phyloP scores from a whole-genome alignment of 495 filamentous ascomycete species.

The Thermothielavioides terrestris region DNA sequence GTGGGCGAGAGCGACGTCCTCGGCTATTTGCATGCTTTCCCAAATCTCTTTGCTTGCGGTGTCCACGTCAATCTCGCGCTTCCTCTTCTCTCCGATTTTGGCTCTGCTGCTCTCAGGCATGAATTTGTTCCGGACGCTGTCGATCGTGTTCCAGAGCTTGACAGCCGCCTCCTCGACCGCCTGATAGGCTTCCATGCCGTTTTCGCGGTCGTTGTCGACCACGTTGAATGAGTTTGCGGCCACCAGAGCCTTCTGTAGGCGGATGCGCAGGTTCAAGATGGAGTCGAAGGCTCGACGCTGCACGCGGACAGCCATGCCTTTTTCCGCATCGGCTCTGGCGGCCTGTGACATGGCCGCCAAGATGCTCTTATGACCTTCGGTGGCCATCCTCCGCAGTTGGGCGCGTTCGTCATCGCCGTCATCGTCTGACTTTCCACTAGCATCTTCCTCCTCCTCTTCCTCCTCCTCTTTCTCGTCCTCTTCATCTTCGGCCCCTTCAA shows the following conservation, averaged over 20 bases:
- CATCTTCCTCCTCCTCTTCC: conserved; percentile 30
- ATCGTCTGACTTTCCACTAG: conserved; percentile 22
- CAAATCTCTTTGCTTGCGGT: conserved; percentile 56
- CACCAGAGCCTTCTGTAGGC: conserved; percentile 80
- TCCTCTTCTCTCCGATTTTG: conserved; percentile 46
- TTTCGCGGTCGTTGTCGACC: conserved; percentile 27
- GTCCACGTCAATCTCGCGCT: conserved; percentile 44
- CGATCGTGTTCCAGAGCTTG: conserved; percentile 76
- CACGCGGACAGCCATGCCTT: conserved; percentile 74
- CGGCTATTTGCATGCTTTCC: conserved; percentile 55
- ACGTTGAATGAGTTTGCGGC: conserved; percentile 67
- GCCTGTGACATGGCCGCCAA: conserved; percentile 61
- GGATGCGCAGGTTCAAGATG: conserved; percentile 78
- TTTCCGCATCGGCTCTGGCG: conserved; percentile 67
- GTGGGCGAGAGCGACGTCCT: conserved; percentile 46
- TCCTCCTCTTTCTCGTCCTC: conserved; percentile 24
- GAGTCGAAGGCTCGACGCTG: conserved; percentile 81
- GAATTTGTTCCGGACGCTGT: conserved; percentile 55
- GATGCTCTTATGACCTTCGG: conserved; percentile 60
- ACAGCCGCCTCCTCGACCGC: conserved; percentile 84
- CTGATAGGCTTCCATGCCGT: conserved; percentile 44
- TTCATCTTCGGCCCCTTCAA: conserved; percentile 30
- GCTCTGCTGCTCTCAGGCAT: conserved; percentile 26
- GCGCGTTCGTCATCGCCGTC: conserved; percentile 26
- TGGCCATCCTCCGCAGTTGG: conserved; percentile 55